Conservation (phyloP, 2,329 filamentous ascomycete genomes). For the Alternaria brassicicola region DNA sequence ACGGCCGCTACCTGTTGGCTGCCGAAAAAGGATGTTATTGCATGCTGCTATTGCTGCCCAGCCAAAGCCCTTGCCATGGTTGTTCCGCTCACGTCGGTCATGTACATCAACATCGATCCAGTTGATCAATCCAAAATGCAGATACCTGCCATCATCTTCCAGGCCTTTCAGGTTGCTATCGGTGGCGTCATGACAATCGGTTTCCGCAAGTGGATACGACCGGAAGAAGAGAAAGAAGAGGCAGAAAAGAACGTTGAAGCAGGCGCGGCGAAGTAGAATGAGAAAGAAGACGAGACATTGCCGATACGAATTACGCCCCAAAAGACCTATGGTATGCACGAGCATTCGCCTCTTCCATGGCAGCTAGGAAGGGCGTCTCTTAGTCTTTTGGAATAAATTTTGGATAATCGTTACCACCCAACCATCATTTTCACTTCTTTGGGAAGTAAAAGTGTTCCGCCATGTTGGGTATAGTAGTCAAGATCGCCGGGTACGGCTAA, state of each 20-base stretch:
- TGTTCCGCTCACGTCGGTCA: constrained; percentile 70
- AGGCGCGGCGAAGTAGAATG: constrained; percentile 6
- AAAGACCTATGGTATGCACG: background rate
- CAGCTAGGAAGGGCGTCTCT: background rate
- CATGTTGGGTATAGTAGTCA: constrained; percentile 8
- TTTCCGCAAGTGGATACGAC: constrained; percentile 55
- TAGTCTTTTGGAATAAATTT: background rate
- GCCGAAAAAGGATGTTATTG: constrained; percentile 67
- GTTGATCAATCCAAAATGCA: constrained; percentile 64
- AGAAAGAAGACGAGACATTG: background rate
- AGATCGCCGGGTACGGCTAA: constrained; percentile 9
- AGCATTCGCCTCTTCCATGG: background rate
- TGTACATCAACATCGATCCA: constrained; percentile 65
- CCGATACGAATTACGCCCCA: background rate
- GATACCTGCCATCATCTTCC: constrained; percentile 67
- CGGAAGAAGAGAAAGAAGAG: constrained; percentile 59
- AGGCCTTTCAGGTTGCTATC: constrained; percentile 53
- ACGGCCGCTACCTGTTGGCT: constrained; percentile 61
- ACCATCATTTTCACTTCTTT: background rate
- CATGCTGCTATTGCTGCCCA: constrained; percentile 74
- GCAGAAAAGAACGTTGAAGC: constrained; percentile 28
- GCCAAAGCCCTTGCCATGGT: constrained; percentile 75
- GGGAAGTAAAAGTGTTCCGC: background rate
- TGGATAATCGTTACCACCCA: background rate
- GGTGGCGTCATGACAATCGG: constrained; percentile 51